Percentiles rank a stretch among this genome's conserved stretches.
Conservation (phyloP, 2,329 filamentous ascomycete species). For the Exophiala sideris region DNA sequence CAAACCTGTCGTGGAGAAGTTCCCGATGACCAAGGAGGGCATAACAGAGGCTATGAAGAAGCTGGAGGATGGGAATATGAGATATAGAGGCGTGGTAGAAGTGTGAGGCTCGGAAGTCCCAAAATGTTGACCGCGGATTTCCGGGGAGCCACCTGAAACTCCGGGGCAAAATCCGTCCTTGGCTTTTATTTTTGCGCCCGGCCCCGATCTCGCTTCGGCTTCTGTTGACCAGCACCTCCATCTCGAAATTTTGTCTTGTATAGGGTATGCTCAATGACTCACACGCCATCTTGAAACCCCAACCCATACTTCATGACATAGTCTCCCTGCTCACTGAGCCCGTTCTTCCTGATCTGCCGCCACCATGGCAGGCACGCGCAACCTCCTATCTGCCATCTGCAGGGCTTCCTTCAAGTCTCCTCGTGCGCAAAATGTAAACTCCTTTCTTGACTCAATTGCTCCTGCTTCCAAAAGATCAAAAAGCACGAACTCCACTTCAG, state of each 20-base stretch:
- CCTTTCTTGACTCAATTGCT: constrained; percentile 18
- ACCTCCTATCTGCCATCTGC: constrained; percentile 35
- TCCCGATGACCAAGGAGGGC: constrained; percentile 52
- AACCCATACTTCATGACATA: not conserved
- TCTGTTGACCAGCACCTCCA: not conserved
- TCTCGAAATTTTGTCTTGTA: not conserved
- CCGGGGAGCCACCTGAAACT: not conserved
- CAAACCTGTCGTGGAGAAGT: constrained; percentile 64
- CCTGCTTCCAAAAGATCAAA: constrained; percentile 19
- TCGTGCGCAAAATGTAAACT: constrained; percentile 11
- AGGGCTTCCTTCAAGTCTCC: constrained; percentile 22
- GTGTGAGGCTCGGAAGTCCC: not conserved
- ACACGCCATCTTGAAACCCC: constrained; percentile 4
- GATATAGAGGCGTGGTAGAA: constrained; percentile 44
- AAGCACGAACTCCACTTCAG: constrained; percentile 71
- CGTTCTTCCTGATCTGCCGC: constrained; percentile 7
- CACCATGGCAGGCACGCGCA: constrained; percentile 43
- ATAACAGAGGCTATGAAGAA: constrained; percentile 48
- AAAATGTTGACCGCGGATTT: not conserved
- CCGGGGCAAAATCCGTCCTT: not conserved
- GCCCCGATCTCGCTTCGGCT: not conserved
- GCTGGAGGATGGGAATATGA: constrained; percentile 47
- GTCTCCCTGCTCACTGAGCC: not conserved
- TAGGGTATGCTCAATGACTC: constrained; percentile 1
- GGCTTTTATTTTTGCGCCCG: not conserved